These are phyloP conservation scores for Panus rudis DNA, from an alignment of 768 basidiomycete genomes.

Conservation along the genomic window DNA sequence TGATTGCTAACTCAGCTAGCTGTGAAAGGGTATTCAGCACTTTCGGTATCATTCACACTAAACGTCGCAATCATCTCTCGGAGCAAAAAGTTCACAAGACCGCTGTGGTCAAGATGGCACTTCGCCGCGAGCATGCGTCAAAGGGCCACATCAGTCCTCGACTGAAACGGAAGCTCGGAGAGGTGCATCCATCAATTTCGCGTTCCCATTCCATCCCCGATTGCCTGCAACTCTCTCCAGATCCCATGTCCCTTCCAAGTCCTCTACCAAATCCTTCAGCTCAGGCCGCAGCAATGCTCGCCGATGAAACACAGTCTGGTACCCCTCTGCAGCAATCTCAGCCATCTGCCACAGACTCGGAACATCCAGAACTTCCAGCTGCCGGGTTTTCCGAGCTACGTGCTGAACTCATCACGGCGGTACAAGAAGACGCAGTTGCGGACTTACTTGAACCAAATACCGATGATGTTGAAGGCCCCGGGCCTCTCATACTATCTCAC, in stretches of 20 bases:
- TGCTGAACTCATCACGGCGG: not conserved
- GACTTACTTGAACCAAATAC: not conserved
- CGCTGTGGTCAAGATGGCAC: slow-evolving; percentile 1
- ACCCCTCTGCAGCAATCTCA: too few relatives aligned
- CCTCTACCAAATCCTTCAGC: too few relatives aligned
- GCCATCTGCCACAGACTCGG: not conserved
- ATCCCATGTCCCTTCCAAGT: too few relatives aligned
- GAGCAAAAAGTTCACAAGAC: slow-evolving; percentile 1
- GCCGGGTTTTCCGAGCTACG: too few relatives aligned
- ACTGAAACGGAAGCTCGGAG: slow-evolving; percentile 2
- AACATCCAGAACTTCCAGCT: not conserved
- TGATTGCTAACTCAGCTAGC: slow-evolving; percentile 13
- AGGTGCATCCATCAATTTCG: not conserved
- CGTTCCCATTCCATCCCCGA: not conserved
- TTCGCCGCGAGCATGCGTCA: slow-evolving; percentile 1
- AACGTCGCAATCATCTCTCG: slow-evolving; percentile 5
- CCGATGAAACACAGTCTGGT: too few relatives aligned
- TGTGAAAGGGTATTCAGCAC: slow-evolving; percentile 14
- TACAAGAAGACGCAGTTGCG: not conserved
- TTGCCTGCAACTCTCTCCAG: not conserved
- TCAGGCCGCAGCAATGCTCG: too few relatives aligned
- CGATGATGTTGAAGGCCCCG: not conserved
- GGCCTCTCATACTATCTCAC: not conserved
- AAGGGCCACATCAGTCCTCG: not conserved
- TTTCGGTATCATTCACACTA: slow-evolving; percentile 13